Conservation (phyloP, 2,329 filamentous ascomycete species). For the Colletotrichum somersetense region DNA sequence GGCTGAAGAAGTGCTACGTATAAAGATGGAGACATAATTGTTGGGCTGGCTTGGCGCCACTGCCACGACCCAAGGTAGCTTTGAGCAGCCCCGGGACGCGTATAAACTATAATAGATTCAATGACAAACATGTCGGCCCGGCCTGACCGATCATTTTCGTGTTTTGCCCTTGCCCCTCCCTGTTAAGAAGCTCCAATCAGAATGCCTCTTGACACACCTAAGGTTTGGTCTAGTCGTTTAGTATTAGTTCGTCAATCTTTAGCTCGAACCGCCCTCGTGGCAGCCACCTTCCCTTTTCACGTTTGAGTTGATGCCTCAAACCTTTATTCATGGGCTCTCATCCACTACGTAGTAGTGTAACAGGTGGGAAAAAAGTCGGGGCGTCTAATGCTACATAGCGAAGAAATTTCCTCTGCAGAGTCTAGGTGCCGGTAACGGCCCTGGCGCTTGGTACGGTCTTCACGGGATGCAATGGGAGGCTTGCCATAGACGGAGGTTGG, state of each 20-base stretch:
- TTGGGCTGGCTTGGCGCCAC: not conserved
- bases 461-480: not conserved
- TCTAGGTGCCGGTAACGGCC: not conserved
- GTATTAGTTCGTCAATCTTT: slow-evolving; percentile 23
- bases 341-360: not conserved
- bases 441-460: not conserved
- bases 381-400: not conserved
- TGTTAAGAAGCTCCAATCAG: slow-evolving; percentile 13
- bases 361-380: not conserved
- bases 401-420: not conserved
- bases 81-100: no score
- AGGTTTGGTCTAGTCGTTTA: slow-evolving; percentile 30
- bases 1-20: slow-evolving; percentile 4
- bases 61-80: not conserved
- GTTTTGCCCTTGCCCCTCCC: not conserved
- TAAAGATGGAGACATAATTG: not conserved
- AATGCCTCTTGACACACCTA: not conserved
- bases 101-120: not conserved
- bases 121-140: not conserved
- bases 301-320: not conserved
- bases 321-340: not conserved
- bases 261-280: slow-evolving; percentile 33
- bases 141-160: not conserved
- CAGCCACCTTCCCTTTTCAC: not conserved
- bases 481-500: not conserved